Base-by-base conservation (phyloP, 2,329 filamentous ascomycete species). In the Dactylellina parvicollis region DNA sequence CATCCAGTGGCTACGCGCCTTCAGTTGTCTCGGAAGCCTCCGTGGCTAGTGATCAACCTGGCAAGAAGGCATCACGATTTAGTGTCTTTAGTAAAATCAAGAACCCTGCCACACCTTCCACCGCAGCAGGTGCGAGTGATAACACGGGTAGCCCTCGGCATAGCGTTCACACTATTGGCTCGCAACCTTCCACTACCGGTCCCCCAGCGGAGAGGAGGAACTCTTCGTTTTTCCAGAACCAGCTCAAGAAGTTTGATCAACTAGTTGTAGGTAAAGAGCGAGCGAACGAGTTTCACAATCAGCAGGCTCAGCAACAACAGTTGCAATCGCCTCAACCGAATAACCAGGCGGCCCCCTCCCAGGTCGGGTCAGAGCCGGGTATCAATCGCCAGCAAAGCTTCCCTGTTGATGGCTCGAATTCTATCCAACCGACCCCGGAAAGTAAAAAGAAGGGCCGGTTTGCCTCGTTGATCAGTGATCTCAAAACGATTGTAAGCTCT, bases 201-300 rank as follows among this genome's bases (percentile, higher is more conserved):
- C 22, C 26, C 22, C 52, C 34, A 16, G 30, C 18, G 7, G 67
- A 72, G 30, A 64, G 67, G 47, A 64, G 47, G 22, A 69, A 47
- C 18, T 69, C 64, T 5, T 72, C 67, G 12, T 72, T 72, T 38
- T 65, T 72, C 30, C 38, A 46, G 36, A 57, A 34, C 26, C 66
- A 71, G 20, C 34, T 61, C 3, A 72, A 72, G 59, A 72, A 65
- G 38, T 65, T 64, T 28, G 67, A 72, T 24, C 66, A 71, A 24
- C 32, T 69, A 12, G 64, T 69, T 28, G 64, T 69, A 18, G 64
- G 64, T 18, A 69, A 69, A 38, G 64, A 69, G 9, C 64, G 64
- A 60, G 64, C 64, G 14, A 69, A 69, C 40, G 64, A 69, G 28
- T 69, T 69, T 20, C 64, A 64, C 38, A 47, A 69, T 10, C 64